Base-by-base conservation (phyloP, 352 stramenopile genomes). In the Phytopythium sindhum region DNA sequence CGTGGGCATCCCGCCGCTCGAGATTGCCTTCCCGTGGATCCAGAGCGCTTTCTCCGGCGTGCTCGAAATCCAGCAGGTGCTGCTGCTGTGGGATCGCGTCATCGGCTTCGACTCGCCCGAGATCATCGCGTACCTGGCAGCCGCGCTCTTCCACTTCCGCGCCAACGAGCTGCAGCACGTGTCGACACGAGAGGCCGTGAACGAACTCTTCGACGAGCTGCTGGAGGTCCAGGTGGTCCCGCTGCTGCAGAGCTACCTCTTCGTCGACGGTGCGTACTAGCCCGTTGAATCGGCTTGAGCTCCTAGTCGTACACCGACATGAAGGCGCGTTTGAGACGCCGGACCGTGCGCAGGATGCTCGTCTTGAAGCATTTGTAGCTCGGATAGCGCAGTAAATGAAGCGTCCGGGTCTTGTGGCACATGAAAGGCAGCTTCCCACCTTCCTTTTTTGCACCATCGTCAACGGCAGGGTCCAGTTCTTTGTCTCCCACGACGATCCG, bases 1-100 rank as follows among this genome's bases (percentile, higher is more conserved):
- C 66, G 67, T 83, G 29, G 78, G 77, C 26, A 63, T 94, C 39
- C 64, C 70, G 63, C 85, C 85, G 19, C 66, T 94, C 37, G 78
- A 87, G 53, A 79, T 94, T 45, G 85, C 77, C 23, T 94, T 94
- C 60, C 80, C 81, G 23, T 94, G 85, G 85, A 88, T 94, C 55
- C 85, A 94, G 53, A 72, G 72, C 56, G 85, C 79, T 23, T 92
- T 94, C 60, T 92, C 85, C 0, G 77, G 81, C n/a, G 67, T 92
- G 33, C 69, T 94, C 7, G 80, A 91, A 62, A 86, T 91, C 51
- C 59, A 83, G 11, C 80, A 94, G 64, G 69, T 94, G 39, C 79
- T 94, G 21, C 53, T 91, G 50, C 75, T 94, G 5, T 94, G 85
- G 85, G 85, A 94, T 53, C 84, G 81, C 29, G 67, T 93, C 21